Evolutionary conservation across 176 grass and related monocot species (phyloP), one percentile per base, ranked within the genome.

Genomic region (Musa acuminata): DNA sequence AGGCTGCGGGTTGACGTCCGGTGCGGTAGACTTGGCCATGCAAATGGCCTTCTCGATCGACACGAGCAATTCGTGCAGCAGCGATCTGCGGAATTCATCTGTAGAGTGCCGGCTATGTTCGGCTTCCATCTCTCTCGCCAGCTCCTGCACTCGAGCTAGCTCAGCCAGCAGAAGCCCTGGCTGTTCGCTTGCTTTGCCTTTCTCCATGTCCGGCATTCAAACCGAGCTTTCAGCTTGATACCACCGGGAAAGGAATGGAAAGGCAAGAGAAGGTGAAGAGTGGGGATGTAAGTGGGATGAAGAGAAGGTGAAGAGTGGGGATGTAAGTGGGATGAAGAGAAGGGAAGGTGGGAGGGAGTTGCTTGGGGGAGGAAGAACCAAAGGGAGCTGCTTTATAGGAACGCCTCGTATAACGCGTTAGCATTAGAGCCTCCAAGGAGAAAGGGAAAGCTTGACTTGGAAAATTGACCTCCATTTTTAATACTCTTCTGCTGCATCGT

Each of bases 51-150:
- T 83, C 66, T 93, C 83, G 12, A 93, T 60, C 10, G 84, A 77
- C 9, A 49, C 66, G 26, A 80, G 77, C 82, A 89, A 79, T 63
- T 72, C 74, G 13, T 72, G 69, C 25, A 80, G 51, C 60, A 93
- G 68, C 17, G 78, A 79, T 12, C 78, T 74, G 80, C 84, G 82
- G 69, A 86, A 62, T 52, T 89, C 82, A 26, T 49, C 72, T 0
- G 77, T 72, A 2, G 62, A 74, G 1, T 9, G 64, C 65, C 78
- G 71, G 64, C 79, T 66, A 16, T 88, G 55, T 8, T 68, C 69
- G 17, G 75, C 87, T 64, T 87, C 82, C 60, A 98, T 77, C 79
- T 91, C 81, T 77, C 27, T 75, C 72, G 80, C 78, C 74, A 91
- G 82, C 77, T 84, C 75, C 10, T 65, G 78, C 70, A 89, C 14